phyloP scores from a whole-genome alignment of 176 grass and related monocot species.

The Eleusine coracana region DNA sequence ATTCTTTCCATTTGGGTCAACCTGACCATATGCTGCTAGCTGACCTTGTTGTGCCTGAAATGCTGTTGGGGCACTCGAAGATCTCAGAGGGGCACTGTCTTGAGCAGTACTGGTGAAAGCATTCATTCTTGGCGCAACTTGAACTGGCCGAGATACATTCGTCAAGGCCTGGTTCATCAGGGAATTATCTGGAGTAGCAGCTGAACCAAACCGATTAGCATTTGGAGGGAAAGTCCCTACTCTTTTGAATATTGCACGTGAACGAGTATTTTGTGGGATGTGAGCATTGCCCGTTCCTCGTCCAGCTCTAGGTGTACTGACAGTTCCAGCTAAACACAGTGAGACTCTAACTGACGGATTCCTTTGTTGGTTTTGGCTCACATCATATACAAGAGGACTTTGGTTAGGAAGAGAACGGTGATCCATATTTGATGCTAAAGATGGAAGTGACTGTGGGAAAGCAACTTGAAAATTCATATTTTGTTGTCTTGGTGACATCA shows the following conservation, averaged over 20 bases:
- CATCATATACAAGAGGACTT: conserved; percentile 22
- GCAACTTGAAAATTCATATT: conserved; percentile 30
- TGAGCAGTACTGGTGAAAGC: conserved; percentile 34
- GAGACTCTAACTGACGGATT: conserved; percentile 49
- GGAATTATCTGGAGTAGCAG: conserved; percentile 29
- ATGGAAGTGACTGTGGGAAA: conserved; percentile 14
- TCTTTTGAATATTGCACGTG: conserved; percentile 56
- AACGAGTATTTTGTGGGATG: conserved; percentile 36
- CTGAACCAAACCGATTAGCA: conserved; percentile 34
- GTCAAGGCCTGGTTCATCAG: conserved; percentile 39
- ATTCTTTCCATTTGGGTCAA: conserved; percentile 33
- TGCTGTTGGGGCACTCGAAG: conserved; percentile 49
- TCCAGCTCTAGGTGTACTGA: conserved; percentile 40
- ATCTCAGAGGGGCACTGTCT: conserved; percentile 51
- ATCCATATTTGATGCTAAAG: conserved; percentile 19
- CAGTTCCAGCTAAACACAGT: conserved; percentile 26
- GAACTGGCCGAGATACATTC: conserved; percentile 39
- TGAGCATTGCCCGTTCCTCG: conserved; percentile 26
- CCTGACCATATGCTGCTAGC: conserved; percentile 16
- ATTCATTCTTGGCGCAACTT: conserved; percentile 32
- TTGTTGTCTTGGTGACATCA: conserved; percentile 19
- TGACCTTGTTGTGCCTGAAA: conserved; percentile 43
- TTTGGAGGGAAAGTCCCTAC: conserved; percentile 47
- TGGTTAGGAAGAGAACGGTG: conserved; percentile 28
- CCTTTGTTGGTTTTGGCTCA: conserved; percentile 42